A percentile compares a stretch with the other conserved stretches of the same genome.
Evolutionary conservation across 805 yeast genomes (phyloP).

Genomic region (Ogataea kodamae): DNA sequence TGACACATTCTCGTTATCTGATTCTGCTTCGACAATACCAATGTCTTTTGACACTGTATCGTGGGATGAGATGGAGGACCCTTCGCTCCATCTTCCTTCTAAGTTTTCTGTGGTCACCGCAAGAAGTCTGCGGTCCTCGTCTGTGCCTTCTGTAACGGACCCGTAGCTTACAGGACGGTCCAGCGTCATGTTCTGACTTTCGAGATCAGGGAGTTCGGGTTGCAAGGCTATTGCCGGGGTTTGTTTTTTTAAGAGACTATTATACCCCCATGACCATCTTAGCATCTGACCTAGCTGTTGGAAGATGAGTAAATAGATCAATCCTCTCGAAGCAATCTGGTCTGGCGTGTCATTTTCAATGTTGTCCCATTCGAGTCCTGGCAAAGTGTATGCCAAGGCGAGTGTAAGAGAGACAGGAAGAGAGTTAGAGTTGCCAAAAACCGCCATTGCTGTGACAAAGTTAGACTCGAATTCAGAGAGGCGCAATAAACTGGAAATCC

Average conservation of each 20-base stretch:
- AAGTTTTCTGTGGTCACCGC: constrained; percentile 4
- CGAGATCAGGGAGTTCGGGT: constrained; percentile 14
- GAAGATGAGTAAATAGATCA: constrained; percentile 66
- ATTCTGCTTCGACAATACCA: constrained; percentile 8
- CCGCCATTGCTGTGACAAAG: constrained; percentile 95
- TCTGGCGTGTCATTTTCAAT: constrained; percentile 62
- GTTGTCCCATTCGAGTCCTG: constrained; percentile 73
- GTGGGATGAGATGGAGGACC: constrained; percentile 25
- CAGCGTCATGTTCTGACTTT: constrained; percentile 9
- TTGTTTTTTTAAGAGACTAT: constrained; percentile 57
- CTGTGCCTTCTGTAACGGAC: constrained; percentile 13
- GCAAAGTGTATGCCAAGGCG: constrained; percentile 72
- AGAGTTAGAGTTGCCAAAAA: constrained; percentile 93
- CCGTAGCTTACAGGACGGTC: constrained; percentile 20
- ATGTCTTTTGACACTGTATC: constrained; percentile 14
- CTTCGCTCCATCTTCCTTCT: constrained; percentile 26
- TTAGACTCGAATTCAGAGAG: constrained; percentile 76
- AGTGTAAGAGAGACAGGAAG: constrained; percentile 88
- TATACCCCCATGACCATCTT: constrained; percentile 88
- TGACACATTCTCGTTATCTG: constrained; percentile 6
- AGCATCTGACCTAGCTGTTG: constrained; percentile 81
- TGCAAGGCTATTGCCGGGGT: constrained; percentile 34
- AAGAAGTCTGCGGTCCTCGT: constrained; percentile 4
- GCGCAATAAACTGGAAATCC: constrained; percentile 48
- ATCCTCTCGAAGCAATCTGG: constrained; percentile 74